Evolutionary conservation across 106 monocot species (phyloP).

Genomic region (Dendrobium chrysotoxum): DNA sequence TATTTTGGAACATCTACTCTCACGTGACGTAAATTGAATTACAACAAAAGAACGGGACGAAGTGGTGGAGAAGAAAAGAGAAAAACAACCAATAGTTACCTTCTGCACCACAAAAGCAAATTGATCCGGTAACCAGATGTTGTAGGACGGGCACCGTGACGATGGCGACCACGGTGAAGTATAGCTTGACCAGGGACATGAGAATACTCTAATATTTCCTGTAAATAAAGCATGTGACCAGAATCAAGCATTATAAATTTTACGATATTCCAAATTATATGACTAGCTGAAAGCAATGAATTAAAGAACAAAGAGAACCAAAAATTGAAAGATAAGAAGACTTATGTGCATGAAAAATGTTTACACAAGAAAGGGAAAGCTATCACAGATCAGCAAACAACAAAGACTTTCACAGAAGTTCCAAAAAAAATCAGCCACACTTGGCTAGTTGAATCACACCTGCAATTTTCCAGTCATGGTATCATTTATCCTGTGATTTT

Average conservation of each 20-base stretch:
- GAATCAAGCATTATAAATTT: background rate
- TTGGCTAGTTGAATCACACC: background rate
- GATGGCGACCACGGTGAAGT: slow-evolving; percentile 86
- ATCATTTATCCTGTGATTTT: background rate
- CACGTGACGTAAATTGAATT: background rate
- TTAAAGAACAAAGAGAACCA: background rate
- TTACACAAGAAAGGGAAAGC: background rate
- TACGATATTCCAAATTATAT: background rate
- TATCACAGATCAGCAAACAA: background rate
- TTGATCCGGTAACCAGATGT: slow-evolving; percentile 83
- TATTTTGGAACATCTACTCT: background rate
- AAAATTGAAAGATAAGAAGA: background rate
- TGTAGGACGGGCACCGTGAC: slow-evolving; percentile 86
- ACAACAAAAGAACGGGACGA: background rate
- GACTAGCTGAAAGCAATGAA: background rate
- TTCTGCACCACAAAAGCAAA: slow-evolving; percentile 94
- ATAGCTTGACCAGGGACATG: slow-evolving; percentile 91
- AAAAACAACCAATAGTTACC: slow-evolving; percentile 26
- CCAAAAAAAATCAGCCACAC: background rate
- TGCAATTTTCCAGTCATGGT: background rate
- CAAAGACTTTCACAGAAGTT: background rate
- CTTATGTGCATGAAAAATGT: background rate
- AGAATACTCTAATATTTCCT: slow-evolving; percentile 78
- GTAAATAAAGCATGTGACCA: slow-evolving; percentile 7
- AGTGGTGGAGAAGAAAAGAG: too few relatives aligned